Base-by-base conservation (phyloP, 441 rosid species). In the Gossypium gossypioides region DNA sequence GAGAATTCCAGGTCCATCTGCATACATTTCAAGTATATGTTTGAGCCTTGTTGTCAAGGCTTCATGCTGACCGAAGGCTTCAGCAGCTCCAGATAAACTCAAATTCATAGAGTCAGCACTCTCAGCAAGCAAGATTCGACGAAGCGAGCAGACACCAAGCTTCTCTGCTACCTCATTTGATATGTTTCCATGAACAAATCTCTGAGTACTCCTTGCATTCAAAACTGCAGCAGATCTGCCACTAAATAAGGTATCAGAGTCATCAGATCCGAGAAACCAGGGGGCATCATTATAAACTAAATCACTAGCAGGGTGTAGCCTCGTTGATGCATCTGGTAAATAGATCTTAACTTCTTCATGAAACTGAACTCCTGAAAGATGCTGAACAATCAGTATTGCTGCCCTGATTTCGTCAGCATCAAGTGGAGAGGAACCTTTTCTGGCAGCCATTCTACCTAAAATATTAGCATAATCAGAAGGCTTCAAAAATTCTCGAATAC, bases 41-140 rank as follows among this genome's bases (percentile, higher is more conserved):
- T 85, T 92, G 54, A 95, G 97, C 80, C 99, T 91, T 0, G 97
- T 95, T 57, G 99, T 95, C 87, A 95, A 86, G 67, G 96, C 96
- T 79, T 95, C 99, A 83, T 95, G 99, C 84, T 95, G 99, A 66
- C 99, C 99, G 83, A 95, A 95, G 48, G 99, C 99, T 88, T 95
- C 99, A 78, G 97, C 95, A 69, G 97, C 97, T 73, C 99, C 98
- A 25, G 91, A 86, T 74, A 95, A 86, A 82, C 99, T 86, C 76
- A 95, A 83, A 83, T 91, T 95, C 97, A 95, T 89, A 42, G 99
- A 92, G 83, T 95, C 99, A 74, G 97, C 91, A 86, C 96, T 95
- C 88, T 92, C 98, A 44, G 99, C 99, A 67, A 95, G 97, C 81
- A 95, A 86, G 80, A 81, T 90, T 80, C 99, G 84, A 74, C 99